Evolutionary conservation across 495 filamentous ascomycete genomes (phyloP), one percentile per base, ranked within the genome.

Genomic region (Penicillium pancosmium): DNA sequence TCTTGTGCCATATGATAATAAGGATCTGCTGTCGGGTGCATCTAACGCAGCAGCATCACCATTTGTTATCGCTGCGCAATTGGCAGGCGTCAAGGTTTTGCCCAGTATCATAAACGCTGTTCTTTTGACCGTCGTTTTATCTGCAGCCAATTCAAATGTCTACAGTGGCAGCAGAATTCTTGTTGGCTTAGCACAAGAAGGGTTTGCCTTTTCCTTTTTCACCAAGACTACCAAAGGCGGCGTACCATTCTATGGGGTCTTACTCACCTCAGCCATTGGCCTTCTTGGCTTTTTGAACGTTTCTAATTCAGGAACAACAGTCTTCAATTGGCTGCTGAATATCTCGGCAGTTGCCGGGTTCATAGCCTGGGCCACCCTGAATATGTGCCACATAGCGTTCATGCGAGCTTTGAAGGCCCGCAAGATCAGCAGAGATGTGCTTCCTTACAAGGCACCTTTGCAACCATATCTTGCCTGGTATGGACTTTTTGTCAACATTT

Each of bases 91-190:
- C 61, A 73, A 74, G 35, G 78, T 79, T 15, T 78, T 91, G 9
- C 86, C 84, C 13, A 78, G 82, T 47, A 82, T 91, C 56, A 86
- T 92, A 71, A 92, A 91, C 72, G 88, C 83, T 3, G 82, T 87
- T 33, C 78, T 90, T 31, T 68, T 89, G 56, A 88, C 78, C 38
- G 82, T 84, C 1, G 86, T 85, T 5, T 74, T 83, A 38, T 88
- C 84, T 5, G 81, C 84, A 3, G 88, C 84, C 49, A 92, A 92
- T 65, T 83, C 86, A 5, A 88, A 87, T 74, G 77, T 90, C 56
- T 92, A 89, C 69, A 88, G 84, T 2, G 82, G 81, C 36, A 81
- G 78, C 59, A 82, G 85, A 41, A 80, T 85, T 34, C 66, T 88
- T 10, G 68, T 82, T 43, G 82, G 80, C 11, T 72, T 87, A 19